Conservation (phyloP, 306 rosid species). For the Sechiopsis laciniata region DNA sequence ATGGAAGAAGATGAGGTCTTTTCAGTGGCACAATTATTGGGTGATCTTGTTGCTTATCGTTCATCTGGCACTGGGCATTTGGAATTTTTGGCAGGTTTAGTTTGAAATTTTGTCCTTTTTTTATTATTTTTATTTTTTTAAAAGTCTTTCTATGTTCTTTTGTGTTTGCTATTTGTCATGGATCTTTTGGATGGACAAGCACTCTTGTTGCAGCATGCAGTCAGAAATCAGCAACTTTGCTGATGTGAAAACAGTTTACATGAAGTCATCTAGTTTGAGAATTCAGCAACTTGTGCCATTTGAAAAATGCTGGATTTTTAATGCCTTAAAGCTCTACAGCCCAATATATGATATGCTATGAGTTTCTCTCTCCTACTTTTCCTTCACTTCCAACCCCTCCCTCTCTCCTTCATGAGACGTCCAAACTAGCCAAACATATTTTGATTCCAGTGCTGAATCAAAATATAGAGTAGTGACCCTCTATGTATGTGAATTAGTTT, state of each 20-base stretch:
- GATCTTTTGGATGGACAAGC: not conserved
- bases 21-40: constrained; percentile 72
- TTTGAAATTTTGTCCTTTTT: constrained; percentile 17
- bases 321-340: not conserved
- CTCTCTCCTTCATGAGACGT: too few species aligned
- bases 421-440: too few species aligned
- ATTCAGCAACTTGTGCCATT: not conserved
- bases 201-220: not conserved
- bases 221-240: not conserved
- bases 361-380: too few species aligned
- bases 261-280: not conserved
- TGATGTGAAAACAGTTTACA: not conserved
- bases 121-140: too few species aligned
- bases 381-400: too few species aligned
- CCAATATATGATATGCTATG: too few species aligned
- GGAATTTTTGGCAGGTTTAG: constrained; percentile 85
- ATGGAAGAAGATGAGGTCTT: constrained; percentile 76
- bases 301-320: not conserved
- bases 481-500: too few species aligned
- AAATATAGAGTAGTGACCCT: too few species aligned
- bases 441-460: too few species aligned
- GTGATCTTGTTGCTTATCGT: constrained; percentile 90
- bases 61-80: constrained; percentile 86
- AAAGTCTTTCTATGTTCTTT: not conserved
- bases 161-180: not conserved